Evolutionary conservation across 2,329 filamentous ascomycete species (phyloP), one percentile per base, ranked within the genome.

Genomic region (Cordyceps farinosa): DNA sequence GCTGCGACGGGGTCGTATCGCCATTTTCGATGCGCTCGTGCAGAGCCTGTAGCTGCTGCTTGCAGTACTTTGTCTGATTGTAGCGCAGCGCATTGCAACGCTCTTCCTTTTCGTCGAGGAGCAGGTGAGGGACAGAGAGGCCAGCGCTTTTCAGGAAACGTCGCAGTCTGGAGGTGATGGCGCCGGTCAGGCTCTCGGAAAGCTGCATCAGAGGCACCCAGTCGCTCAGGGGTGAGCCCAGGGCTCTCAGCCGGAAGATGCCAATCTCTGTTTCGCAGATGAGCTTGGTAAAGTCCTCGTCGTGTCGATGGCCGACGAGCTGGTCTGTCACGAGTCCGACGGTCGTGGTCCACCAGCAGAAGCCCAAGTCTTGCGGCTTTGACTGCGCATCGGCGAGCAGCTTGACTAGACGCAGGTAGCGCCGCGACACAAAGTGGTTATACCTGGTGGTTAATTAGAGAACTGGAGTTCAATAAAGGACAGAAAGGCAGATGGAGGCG

Each of bases 1-100:
- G 30, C 30, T 61, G 59, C 11, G 63, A 64, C 4, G 63, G 63
- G 1, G 63, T 64, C 32, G 59, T 40, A 57, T 64, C 63, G 27
- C 63, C 63, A 8, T 27, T 36, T 2, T 44, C 34, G 57, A 64
- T 64, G 57, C 63, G 63, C 36, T 56, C 57, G 9, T 40, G 44
- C 15, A 64, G 58, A 8, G 50, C 52, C 22, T 38, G 42, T 10
- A 64, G 51, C 47, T 64, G 63, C 27, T n/a, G 22, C 51, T 62
- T 61, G 51, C 63, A 58, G 36, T 64, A 64, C 22, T 45, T 58
- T 15, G 27, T 36, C 22, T 58, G 55, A 5, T 45, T 58, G 15
- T 32, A 22, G 5, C 10, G 10, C 40, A 58, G 38, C 10, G 40
- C 13, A n/a, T 58, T 27, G 45, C 27, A 34, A 11, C 40, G 11